phyloP scores from a whole-genome alignment of 1,139 yeast genomes.

The Candida buenavistaensis region DNA sequence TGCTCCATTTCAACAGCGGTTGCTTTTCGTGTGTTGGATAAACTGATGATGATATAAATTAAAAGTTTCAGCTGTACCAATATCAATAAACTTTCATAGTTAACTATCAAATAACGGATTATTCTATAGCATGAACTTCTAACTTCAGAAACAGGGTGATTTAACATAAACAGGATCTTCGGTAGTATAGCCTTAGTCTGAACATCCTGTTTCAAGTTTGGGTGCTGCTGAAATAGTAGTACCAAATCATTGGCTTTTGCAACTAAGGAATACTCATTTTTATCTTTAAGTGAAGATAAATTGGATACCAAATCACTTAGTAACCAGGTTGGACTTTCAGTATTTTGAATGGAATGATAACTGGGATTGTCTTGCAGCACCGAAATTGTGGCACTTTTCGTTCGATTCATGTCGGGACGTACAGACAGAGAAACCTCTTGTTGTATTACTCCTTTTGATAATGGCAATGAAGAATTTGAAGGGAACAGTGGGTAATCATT shows the following conservation, averaged over 20 bases:
- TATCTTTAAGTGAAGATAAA: constrained; percentile 26
- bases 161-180: constrained; percentile 60
- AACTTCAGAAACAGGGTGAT: constrained; percentile 60
- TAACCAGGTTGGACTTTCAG: constrained; percentile 39
- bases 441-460: constrained; percentile 2
- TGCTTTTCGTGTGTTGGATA: constrained; percentile 48
- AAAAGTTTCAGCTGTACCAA: constrained; percentile 56
- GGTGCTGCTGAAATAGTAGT: constrained; percentile 54
- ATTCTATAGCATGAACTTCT: constrained; percentile 77
- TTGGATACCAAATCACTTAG: constrained; percentile 34
- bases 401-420: constrained; percentile 5
- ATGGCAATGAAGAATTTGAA: constrained; percentile 3
- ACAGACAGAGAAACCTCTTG: background rate
- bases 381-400: constrained; percentile 13
- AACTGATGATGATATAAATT: constrained; percentile 60
- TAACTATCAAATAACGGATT: constrained; percentile 62
- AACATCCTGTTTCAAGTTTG: constrained; percentile 64
- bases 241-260: constrained; percentile 66
- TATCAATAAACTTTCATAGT: constrained; percentile 49
- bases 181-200: constrained; percentile 61
- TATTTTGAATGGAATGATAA: constrained; percentile 9
- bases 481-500: constrained; percentile 4
- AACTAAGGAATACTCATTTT: constrained; percentile 50
- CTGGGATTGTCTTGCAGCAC: constrained; percentile 4
- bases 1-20: constrained; percentile 70